Base-by-base conservation (phyloP, 805 yeast species). In the Tetrapisispora iriomotensis region DNA sequence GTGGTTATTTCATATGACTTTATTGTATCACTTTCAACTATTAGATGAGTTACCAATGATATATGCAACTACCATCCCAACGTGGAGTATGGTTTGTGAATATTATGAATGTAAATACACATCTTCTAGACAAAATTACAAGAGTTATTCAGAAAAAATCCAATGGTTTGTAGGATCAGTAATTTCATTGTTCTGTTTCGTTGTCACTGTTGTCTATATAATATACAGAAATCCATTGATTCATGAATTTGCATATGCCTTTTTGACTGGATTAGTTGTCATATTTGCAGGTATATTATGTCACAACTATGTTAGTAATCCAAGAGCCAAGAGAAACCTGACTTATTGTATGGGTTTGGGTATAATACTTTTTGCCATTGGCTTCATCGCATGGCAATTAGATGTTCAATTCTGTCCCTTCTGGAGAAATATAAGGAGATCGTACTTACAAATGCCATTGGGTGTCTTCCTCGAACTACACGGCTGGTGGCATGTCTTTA, bases 1-100 rank as follows among this genome's bases (percentile, higher is more conserved):
- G 15, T 92, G 96, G 90, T 64, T 87, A 45, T 92, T 92, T 67
- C 98, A 92, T 61, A 92, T 92, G 96, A 90, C 97, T 4, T 69
- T 92, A 50, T 70, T 75, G 47, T 92, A 90, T 61, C 85, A 82
- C 56, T 92, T 74, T 65, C 98, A 92, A 64, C 60, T 92, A 46
- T 69, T 92, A 60, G 98, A 92, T 64, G 98, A 92, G 60, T 68
- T 92, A 53, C 98, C 98, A 29, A 92, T 92, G 98, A 85, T 92
- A 45, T 92, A 92, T 63, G 96, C 95, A 18, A 92, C 98, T 2
- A 90, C 96, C 47, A 78, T 90, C 21, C 97, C 98, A 0, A 79
- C 86, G 45, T 85, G 94, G 94, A 72, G 79, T 31, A 77, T 83
- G 1, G 79, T 81, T 48, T 71, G 82, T 34, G 83, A 77, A 53